Evolutionary conservation across 2,329 filamentous ascomycete genomes (phyloP).

Genomic region (Neonectria magnoliae): DNA sequence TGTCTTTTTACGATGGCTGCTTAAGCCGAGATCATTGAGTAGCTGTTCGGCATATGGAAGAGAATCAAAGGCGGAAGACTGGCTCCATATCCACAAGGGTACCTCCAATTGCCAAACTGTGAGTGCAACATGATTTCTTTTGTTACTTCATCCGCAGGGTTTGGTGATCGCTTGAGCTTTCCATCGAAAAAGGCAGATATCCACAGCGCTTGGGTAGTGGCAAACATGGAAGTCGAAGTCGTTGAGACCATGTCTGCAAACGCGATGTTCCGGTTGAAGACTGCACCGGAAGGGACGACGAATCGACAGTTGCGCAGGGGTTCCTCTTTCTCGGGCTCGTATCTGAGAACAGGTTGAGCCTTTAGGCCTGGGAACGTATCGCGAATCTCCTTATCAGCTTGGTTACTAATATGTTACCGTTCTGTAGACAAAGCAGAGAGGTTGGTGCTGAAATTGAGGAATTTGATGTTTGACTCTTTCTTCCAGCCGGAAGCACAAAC

Average conservation of each 20-base stretch:
- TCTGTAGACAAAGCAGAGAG: no score
- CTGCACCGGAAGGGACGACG: constrained; percentile 32
- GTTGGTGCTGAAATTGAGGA: constrained; percentile 32
- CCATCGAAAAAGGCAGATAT: constrained; percentile 65
- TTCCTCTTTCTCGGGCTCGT: constrained; percentile 27
- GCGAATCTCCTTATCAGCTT: constrained; percentile 25
- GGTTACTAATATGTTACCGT: no score
- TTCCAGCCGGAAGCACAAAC: constrained; percentile 65
- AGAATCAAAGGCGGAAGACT: constrained; percentile 75
- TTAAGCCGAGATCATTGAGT: constrained; percentile 70
- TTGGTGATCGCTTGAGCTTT: constrained; percentile 50
- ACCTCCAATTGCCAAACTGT: constrained; percentile 74
- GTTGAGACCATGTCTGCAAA: constrained; percentile 46
- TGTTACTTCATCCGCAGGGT: constrained; percentile 50
- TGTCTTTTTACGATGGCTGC: constrained; percentile 32
- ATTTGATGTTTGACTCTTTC: constrained; percentile 53
- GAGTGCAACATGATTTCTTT: constrained; percentile 69
- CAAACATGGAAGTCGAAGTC: constrained; percentile 45
- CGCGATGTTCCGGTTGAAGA: constrained; percentile 43
- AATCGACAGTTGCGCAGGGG: constrained; percentile 38
- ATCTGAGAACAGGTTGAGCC: constrained; percentile 26
- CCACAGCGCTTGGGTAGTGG: constrained; percentile 58
- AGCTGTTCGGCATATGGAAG: constrained; percentile 66
- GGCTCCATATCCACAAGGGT: constrained; percentile 70
- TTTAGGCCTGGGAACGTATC: constrained; percentile 29